phyloP scores from a whole-genome alignment of 805 yeast species.

The Kodamaea fukazawae region DNA sequence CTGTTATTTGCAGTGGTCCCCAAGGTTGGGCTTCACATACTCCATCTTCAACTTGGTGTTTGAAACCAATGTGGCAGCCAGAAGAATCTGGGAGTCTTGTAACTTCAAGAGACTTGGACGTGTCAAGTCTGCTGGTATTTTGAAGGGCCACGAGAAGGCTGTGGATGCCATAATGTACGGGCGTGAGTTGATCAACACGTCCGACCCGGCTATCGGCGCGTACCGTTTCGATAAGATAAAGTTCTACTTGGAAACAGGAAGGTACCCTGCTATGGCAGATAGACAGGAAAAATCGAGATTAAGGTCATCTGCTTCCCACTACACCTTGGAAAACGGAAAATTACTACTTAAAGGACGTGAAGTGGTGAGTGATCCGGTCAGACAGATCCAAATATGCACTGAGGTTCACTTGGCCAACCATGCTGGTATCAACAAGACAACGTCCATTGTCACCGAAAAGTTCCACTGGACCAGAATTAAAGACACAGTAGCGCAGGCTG shows the following conservation, averaged over 20 bases:
- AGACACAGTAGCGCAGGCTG: conserved; percentile 77
- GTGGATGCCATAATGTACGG: conserved; percentile 89
- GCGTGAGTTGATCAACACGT: conserved; percentile 61
- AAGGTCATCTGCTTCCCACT: conserved; percentile 76
- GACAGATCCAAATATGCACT: conserved; percentile 72
- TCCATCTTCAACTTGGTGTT: conserved; percentile 81
- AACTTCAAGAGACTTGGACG: conserved; percentile 78
- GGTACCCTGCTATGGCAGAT: conserved; percentile 79
- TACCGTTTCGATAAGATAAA: conserved; percentile 74
- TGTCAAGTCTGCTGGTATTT: conserved; percentile 81
- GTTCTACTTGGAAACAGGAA: conserved; percentile 76
- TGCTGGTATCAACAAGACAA: conserved; percentile 86
- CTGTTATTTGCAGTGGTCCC: conserved; percentile 88
- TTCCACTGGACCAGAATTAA: conserved; percentile 93
- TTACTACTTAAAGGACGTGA: conserved; percentile 75
- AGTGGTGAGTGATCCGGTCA: conserved; percentile 73
- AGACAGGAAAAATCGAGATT: conserved; percentile 86
- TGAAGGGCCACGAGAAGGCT: conserved; percentile 79
- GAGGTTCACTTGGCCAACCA: conserved; percentile 70
- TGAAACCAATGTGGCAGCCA: conserved; percentile 82
- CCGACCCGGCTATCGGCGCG: conserved; percentile 49
- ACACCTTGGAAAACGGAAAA: conserved; percentile 66
- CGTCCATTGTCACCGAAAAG: conserved; percentile 69
- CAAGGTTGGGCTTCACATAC: conserved; percentile 80
- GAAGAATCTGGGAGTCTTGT: conserved; percentile 71